Evolutionary conservation across 148 eudicot species (phyloP).

Genomic region (Chenopodium suecicum): DNA sequence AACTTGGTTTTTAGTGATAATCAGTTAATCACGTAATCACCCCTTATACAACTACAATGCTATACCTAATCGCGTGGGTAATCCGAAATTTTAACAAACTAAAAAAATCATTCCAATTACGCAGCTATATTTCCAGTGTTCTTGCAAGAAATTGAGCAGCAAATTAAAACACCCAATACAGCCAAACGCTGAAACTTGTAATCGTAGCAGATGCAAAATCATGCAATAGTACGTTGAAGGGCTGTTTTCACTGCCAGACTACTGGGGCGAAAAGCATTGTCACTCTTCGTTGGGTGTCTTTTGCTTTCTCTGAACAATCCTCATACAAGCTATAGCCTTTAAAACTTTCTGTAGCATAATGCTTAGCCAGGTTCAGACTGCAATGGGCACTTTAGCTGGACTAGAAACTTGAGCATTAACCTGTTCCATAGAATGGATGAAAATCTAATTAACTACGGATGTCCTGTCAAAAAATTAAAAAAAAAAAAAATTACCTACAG

Average conservation of each 20-base stretch:
- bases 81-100: too few species aligned
- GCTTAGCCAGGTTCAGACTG: constrained; percentile 48
- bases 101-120: not conserved
- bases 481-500: too few species aligned
- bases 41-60: not conserved
- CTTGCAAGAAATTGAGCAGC: constrained; percentile 18
- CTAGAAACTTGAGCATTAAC: constrained; percentile 57
- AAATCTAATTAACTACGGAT: not conserved
- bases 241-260: not conserved
- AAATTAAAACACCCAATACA: constrained; percentile 43
- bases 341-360: constrained; percentile 14
- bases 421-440: constrained; percentile 38
- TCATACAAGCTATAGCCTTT: constrained; percentile 31
- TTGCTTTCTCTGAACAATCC: constrained; percentile 19
- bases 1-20: not conserved
- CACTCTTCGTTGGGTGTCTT: constrained; percentile 5
- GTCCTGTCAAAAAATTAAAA: not conserved
- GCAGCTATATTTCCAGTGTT: constrained; percentile 20
- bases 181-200: constrained; percentile 25
- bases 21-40: not conserved
- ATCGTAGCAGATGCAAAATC: constrained; percentile 4
- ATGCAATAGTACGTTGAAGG: not conserved
- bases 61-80: not conserved
- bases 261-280: not conserved
- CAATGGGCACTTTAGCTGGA: constrained; percentile 65